phyloP scores from a whole-genome alignment of 2,329 filamentous ascomycete species.

The Sarocladiaceae sp. region DNA sequence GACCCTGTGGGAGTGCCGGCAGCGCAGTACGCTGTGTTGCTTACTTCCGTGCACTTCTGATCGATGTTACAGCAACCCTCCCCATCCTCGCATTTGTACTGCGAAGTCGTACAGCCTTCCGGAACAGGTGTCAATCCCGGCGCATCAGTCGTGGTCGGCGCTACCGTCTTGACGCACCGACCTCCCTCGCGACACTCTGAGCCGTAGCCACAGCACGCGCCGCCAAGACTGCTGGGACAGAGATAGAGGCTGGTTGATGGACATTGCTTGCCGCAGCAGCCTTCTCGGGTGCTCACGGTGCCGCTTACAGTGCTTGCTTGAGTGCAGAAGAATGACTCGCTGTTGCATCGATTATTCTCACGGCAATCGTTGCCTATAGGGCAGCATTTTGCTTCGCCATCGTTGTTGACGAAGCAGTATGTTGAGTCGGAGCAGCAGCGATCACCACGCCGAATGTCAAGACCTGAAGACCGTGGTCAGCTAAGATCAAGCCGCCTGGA shows the following conservation, averaged over 20 bases:
- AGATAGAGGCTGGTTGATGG: conserved; percentile 36
- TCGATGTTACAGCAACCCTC: conserved; percentile 46
- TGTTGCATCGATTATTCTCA: conserved; percentile 29
- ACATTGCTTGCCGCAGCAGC: conserved; percentile 38
- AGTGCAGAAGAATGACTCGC: conserved; percentile 29
- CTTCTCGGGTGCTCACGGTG: conserved; percentile 20
- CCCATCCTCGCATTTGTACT: conserved; percentile 39
- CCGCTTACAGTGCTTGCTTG: conserved; percentile 23
- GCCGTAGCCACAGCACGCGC: conserved; percentile 45
- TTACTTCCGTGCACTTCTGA: conserved; percentile 36
- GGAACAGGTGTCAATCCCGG: conserved; percentile 30
- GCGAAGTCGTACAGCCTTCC: conserved; percentile 39
- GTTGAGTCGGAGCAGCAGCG: conserved; percentile 38
- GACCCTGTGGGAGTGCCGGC: conserved; percentile 27
- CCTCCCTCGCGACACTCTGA: conserved; percentile 33
- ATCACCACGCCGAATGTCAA: conserved; percentile 33
- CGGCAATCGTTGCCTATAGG: conserved; percentile 36
- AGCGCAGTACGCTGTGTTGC: conserved; percentile 35
- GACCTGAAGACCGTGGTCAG: conserved; percentile 25
- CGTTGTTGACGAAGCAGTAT: conserved; percentile 41
- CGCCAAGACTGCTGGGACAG: conserved; percentile 40
- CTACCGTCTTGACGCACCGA: conserved; percentile 29
- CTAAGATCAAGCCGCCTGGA: not conserved
- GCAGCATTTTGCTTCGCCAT: conserved; percentile 34
- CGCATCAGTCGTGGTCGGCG: conserved; percentile 13